A percentile compares a stretch with the other conserved stretches of the same genome.
Evolutionary conservation across 805 yeast genomes (phyloP).

Genomic region (Wickerhamiella slavikovae): DNA sequence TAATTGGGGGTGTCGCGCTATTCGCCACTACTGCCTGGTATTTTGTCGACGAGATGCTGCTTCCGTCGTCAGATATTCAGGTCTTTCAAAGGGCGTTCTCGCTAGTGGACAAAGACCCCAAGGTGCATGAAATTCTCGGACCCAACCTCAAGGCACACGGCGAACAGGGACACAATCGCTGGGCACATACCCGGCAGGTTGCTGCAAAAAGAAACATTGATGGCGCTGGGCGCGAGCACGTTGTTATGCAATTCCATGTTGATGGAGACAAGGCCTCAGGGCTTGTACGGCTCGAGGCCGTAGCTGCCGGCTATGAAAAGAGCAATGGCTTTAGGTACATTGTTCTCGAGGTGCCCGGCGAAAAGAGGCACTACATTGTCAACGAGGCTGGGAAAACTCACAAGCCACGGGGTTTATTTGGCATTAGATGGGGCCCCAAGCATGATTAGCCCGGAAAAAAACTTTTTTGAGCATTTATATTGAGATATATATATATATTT

Average conservation of each 20-base stretch:
- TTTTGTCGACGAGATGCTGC: constrained; percentile 55
- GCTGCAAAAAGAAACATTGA: constrained; percentile 39
- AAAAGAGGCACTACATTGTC: constrained; percentile 45
- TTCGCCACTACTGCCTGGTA: constrained; percentile 44
- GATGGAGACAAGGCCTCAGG: constrained; percentile 49
- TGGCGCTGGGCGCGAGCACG: constrained; percentile 58
- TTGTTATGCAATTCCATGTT: constrained; percentile 70
- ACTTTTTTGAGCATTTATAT: neutral
- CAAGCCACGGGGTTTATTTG: constrained; percentile 28
- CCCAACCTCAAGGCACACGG: constrained; percentile 69
- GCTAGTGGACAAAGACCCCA: constrained; percentile 46
- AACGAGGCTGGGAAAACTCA: constrained; percentile 23
- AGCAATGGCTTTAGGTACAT: constrained; percentile 48
- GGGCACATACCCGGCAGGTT: constrained; percentile 80
- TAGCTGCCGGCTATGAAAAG: constrained; percentile 27
- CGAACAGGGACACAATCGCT: constrained; percentile 38
- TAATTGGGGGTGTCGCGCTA: constrained; percentile 17
- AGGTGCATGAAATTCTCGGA: constrained; percentile 35
- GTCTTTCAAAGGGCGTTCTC: constrained; percentile 74
- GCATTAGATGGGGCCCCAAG: constrained; percentile 75
- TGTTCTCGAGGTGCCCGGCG: constrained; percentile 56
- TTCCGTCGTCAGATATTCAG: constrained; percentile 83
- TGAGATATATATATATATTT: neutral
- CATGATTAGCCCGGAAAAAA: constrained; percentile 19
- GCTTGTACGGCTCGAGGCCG: constrained; percentile 59